Percentiles rank a stretch among this genome's conserved stretches.
Evolutionary conservation across 225 moss, liverwort and hornwort species (phyloP).

Genomic region (Pleurozium schreberi): DNA sequence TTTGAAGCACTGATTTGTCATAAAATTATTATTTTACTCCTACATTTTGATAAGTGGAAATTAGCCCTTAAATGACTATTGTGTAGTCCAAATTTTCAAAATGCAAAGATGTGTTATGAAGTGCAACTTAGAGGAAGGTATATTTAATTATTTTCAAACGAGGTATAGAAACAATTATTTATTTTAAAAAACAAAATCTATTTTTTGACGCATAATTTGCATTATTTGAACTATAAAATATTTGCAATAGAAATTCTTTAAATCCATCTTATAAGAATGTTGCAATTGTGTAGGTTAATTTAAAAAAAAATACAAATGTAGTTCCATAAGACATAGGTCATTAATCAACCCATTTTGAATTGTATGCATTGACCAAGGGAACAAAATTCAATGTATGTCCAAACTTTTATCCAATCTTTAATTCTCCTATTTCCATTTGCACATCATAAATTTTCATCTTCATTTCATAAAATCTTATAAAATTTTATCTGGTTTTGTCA

Average conservation of each 20-base stretch:
- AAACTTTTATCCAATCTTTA: neutral
- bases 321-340: neutral
- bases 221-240: neutral
- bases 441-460: neutral
- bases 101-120: neutral
- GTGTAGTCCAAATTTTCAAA: neutral
- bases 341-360: neutral
- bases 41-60: neutral
- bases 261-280: neutral
- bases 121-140: neutral
- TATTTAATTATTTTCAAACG: neutral
- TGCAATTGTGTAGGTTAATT: fast-evolving
- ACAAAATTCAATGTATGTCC: neutral
- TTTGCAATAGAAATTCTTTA: neutral
- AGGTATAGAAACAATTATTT: too few relatives aligned
- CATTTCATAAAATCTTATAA: neutral
- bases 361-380: neutral
- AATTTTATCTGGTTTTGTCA: fast-evolving
- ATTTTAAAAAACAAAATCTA: neutral
- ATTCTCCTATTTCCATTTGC: neutral
- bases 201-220: fast-evolving
- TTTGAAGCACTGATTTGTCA: neutral
- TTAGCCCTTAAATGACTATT: too few relatives aligned
- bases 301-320: too few relatives aligned
- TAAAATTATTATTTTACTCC: fast-evolving